Base-by-base conservation (phyloP, 2,329 filamentous ascomycete genomes). In the Aspergillus sojae region DNA sequence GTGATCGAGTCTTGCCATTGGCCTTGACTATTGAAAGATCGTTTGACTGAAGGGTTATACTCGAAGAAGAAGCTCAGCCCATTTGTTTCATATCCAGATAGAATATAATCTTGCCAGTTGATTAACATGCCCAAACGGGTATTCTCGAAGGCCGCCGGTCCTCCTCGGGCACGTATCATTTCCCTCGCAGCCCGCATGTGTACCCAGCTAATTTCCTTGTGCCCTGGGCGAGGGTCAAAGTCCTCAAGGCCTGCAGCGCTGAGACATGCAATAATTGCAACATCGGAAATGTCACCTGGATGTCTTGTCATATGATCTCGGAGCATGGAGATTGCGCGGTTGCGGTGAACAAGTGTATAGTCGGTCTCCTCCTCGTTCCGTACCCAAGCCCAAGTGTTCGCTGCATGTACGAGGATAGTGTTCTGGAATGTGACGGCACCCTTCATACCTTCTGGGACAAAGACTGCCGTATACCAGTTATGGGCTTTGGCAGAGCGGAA, bases 41-140 rank as follows among this genome's bases (percentile, higher is more conserved):
- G 46, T 60, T 32, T 4, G 41, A 55, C 21, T 4, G 63, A 61
- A 16, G 65, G 63, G 19, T 70, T 60, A 53, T 69, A 63, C 57
- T 78, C 74, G 57, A 75, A 79, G 61, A 72, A 75, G 57, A 80
- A 79, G 45, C 72, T 75, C 1, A 71, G 68, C 6, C 71, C 72
- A 14, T 74, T 68, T 1, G 72, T 73, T 60, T 78, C 74, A 65
- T 78, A 80, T 1, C 78, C 77, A 0, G 76, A 74, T 48, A 79
- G 70, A 36, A 78, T 77, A 63, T 80, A 79, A 65, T 80, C 78
- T 62, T 77, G 75, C 78, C 77, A 80, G 58, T 80, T 79, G 50
- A 79, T 78, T 55, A 80, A 63, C 75, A 78, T 79, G 4, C 74
- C 76, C 48, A 79, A 65, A 23, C 72, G 77, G 39, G 76, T 78